phyloP scores from a whole-genome alignment of 441 rosid species.

The Pelargonium fulgidum region DNA sequence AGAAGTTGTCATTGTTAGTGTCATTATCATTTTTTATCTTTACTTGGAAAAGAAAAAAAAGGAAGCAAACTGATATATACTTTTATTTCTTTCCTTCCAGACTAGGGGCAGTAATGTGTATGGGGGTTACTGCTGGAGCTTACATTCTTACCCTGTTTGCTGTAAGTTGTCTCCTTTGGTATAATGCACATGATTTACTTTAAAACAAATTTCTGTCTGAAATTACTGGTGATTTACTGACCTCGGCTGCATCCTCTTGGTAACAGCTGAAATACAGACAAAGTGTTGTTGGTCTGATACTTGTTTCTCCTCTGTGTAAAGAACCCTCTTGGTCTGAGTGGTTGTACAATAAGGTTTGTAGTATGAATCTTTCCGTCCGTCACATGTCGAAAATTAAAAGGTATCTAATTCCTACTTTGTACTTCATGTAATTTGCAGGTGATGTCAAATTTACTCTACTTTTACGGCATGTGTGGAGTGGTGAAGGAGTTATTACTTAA shows the following conservation, averaged over 20 bases:
- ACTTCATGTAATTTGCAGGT: constrained; percentile 45
- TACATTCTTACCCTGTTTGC: constrained; percentile 84
- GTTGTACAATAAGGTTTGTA: constrained; percentile 76
- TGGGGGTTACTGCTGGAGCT: constrained; percentile 99
- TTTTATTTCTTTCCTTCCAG: constrained; percentile 29
- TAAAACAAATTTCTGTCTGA: neutral
- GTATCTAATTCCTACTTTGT: neutral
- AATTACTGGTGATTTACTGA: neutral
- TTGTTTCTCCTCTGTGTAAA: constrained; percentile 84
- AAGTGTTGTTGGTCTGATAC: constrained; percentile 81
- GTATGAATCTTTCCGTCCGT: constrained; percentile 1
- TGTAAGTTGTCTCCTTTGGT: constrained; percentile 36
- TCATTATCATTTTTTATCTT: neutral
- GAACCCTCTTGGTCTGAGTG: constrained; percentile 97
- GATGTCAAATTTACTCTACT: constrained; percentile 72
- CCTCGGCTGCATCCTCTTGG: neutral
- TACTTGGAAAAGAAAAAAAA: neutral
- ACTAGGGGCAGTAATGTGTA: constrained; percentile 91
- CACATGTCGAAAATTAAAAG: neutral
- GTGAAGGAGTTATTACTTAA: constrained; percentile 78
- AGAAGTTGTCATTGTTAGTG: neutral
- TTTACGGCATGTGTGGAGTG: constrained; percentile 86
- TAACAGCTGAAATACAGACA: constrained; percentile 77
- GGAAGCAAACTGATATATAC: neutral
- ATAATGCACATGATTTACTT: constrained; percentile 7